phyloP scores from a whole-genome alignment of 1,139 yeast species.

The Saccharomyces hybrid region DNA sequence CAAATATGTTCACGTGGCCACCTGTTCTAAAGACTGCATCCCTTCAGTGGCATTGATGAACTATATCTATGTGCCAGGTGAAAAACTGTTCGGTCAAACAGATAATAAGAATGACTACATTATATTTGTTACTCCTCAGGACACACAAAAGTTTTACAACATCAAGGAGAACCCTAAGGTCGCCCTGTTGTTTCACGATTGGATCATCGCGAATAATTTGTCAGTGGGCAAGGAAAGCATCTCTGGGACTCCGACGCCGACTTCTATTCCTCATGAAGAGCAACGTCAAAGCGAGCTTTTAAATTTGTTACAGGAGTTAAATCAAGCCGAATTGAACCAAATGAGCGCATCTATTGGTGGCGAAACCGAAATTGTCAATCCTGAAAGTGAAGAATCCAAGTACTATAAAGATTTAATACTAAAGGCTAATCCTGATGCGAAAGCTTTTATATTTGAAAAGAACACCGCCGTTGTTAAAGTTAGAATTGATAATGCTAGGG shows the following conservation, averaged over 20 bases:
- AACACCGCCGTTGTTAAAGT: slow-evolving; percentile 61
- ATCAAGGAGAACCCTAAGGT: slow-evolving; percentile 63
- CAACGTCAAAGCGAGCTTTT: slow-evolving; percentile 35
- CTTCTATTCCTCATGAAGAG: slow-evolving; percentile 2
- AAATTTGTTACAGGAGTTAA: slow-evolving; percentile 60
- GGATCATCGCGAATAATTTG: slow-evolving; percentile 56
- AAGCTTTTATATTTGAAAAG: slow-evolving; percentile 56
- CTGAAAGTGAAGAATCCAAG: slow-evolving; percentile 38
- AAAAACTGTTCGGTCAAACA: slow-evolving; percentile 31
- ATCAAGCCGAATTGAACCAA: slow-evolving; percentile 67
- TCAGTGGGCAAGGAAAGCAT: slow-evolving; percentile 24
- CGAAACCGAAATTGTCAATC: slow-evolving; percentile 48
- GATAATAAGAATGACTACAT: slow-evolving; percentile 39
- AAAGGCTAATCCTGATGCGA: slow-evolving; percentile 61
- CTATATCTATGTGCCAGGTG: slow-evolving; percentile 52
- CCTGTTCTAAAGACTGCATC: slow-evolving; percentile 49
- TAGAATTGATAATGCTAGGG: slow-evolving; percentile 57
- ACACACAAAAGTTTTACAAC: slow-evolving; percentile 66
- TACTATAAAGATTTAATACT: slow-evolving; percentile 53
- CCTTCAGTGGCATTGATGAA: slow-evolving; percentile 91
- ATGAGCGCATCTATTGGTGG: slow-evolving; percentile 78
- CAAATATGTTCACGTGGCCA: slow-evolving; percentile 73
- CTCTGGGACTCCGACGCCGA: slow-evolving; percentile 22
- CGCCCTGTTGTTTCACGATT: slow-evolving; percentile 76
- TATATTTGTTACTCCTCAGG: slow-evolving; percentile 60